Evolutionary conservation across 306 rosid species (phyloP), one percentile per base, ranked within the genome.

Genomic region (Sechiopsis laciniata): DNA sequence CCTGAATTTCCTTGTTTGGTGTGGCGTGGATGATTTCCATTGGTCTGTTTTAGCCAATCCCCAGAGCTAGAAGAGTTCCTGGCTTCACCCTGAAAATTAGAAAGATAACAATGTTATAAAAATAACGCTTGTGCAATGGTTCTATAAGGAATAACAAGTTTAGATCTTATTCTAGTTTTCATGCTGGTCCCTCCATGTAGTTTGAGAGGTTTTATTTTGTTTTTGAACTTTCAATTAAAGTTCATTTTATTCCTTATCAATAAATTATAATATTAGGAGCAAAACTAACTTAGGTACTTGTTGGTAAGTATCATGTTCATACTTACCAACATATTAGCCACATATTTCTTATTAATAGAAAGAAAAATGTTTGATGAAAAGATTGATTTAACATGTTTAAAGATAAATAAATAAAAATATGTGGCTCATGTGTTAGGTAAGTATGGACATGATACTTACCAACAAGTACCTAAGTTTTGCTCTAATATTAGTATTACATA

Each of bases 1-100:
- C 83, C 83, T 78, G 76, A 62, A 69, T 52, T 65, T 48, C 83
- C 89, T 74, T 83, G 82, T 64, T 72, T 81, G 75, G 70, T 53
- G 75, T 74, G 74, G 77, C 62, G 72, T 78, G 83, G 63, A 61
- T 82, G 83, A 78, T 73, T 82, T 75, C 73, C 79, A 19, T 65
- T 66, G 72, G 76, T 53, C 21, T 76, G 83, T 57, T 67, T 81
- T 52, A 48, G 82, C 85, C 83, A 83, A 73, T 79, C 62, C 71
- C 66, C 84, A 74, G 83, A 78, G 22, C 56, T 67, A 24, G 78
- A 70, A 6, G 81, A 78, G 69, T 70, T 78, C 48, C 75, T 78
- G 51, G 80, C 82, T 0, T 48, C 80, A 70, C 53, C 82, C 89
- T 85, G 72, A 73, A 80, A 74, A 48, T 69, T 69, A 61, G 53